phyloP scores from a whole-genome alignment of 2,329 filamentous ascomycete species.

The Nemania sp. region DNA sequence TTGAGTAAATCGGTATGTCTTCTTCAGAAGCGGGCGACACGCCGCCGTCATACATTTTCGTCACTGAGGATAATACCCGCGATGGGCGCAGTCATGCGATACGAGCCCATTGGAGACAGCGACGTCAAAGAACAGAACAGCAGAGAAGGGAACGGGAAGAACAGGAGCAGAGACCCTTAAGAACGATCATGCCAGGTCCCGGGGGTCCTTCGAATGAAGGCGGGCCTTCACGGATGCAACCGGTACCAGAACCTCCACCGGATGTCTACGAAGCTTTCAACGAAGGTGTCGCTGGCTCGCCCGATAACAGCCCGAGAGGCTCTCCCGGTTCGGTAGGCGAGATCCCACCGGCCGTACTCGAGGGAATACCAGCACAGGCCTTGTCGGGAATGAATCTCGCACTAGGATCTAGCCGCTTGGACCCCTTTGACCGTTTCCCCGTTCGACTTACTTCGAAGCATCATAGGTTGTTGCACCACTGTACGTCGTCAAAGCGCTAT shows the following conservation, averaged over 20 bases:
- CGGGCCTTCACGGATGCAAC: background rate
- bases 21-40: constrained; percentile 25
- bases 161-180: constrained; percentile 22
- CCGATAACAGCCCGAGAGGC: background rate
- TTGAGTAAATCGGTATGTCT: constrained; percentile 6
- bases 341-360: background rate
- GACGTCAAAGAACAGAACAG: constrained; percentile 26
- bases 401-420: constrained; percentile 46
- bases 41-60: constrained; percentile 27
- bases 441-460: constrained; percentile 51
- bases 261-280: background rate
- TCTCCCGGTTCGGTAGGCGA: background rate
- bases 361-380: constrained; percentile 40
- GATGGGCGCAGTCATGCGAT: constrained; percentile 33
- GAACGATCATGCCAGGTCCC: constrained; percentile 14
- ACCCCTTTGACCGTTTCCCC: constrained; percentile 54
- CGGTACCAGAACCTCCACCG: background rate
- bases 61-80: constrained; percentile 20
- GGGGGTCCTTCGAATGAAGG: constrained; percentile 1
- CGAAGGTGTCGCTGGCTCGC: constrained; percentile 1
- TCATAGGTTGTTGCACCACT: constrained; percentile 54
- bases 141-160: constrained; percentile 30
- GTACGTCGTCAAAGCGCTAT: constrained; percentile 41
- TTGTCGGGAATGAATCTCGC: constrained; percentile 49
- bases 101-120: constrained; percentile 34